Conservation (phyloP, 2,329 filamentous ascomycete species). For the Cladophialophora exuberans region DNA sequence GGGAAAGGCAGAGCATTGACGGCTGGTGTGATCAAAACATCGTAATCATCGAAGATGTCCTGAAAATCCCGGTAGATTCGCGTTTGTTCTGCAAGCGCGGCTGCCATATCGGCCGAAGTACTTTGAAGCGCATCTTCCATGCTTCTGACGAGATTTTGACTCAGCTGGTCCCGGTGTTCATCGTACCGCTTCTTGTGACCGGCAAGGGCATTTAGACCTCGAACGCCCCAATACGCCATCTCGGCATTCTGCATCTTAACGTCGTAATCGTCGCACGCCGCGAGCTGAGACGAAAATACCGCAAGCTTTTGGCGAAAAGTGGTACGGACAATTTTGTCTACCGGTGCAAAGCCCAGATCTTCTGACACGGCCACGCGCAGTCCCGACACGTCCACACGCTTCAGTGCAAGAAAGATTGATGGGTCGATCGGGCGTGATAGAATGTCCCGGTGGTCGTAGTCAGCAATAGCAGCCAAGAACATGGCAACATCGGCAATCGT, state of each 20-base stretch:
- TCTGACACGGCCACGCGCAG: not conserved
- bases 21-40: not conserved
- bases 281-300: not conserved
- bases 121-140: not conserved
- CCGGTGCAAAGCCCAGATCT: not conserved
- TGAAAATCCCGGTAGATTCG: not conserved
- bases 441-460: not conserved
- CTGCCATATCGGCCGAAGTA: not conserved
- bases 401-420: not conserved
- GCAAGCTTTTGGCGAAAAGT: not conserved
- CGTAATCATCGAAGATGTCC: not conserved
- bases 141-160: not conserved
- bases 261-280: not conserved
- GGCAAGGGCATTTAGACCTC: not conserved
- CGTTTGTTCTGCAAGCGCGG: not conserved
- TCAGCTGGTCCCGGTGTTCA: not conserved
- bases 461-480: not conserved
- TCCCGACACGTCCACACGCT: not conserved
- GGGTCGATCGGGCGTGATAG: not conserved
- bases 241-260: not conserved
- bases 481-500: not conserved
- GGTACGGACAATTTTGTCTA: not conserved
- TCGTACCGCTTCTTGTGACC: not conserved
- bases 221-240: not conserved
- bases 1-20: not conserved